phyloP scores from a whole-genome alignment of 2,329 filamentous ascomycete species.

The Ascochyta viciae-villosae region DNA sequence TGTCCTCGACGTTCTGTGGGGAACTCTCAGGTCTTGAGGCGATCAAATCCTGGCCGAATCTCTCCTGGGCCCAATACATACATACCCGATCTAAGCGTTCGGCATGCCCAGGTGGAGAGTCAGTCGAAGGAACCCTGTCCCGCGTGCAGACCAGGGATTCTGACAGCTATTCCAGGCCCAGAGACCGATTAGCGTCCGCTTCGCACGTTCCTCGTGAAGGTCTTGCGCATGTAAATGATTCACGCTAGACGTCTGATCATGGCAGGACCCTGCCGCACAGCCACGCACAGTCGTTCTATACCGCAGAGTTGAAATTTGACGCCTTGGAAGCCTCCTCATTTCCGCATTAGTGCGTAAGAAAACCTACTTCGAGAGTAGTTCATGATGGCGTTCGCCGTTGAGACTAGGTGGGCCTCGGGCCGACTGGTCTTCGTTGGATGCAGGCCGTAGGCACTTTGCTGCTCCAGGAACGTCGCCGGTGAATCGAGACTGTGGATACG shows the following conservation, averaged over 20 bases:
- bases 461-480: background rate
- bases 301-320: background rate
- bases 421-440: conserved; percentile 1
- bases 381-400: background rate
- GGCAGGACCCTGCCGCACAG: background rate
- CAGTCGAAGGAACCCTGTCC: background rate
- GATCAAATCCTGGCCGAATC: background rate
- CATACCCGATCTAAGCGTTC: background rate
- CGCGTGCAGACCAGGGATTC: background rate
- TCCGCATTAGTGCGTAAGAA: background rate
- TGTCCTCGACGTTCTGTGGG: conserved; percentile 3
- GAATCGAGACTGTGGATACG: conserved; percentile 5
- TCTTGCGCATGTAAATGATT: conserved; percentile 4
- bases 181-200: conserved; percentile 7
- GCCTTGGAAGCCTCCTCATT: background rate
- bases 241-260: background rate
- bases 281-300: background rate
- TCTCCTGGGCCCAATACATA: background rate
- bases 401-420: background rate
- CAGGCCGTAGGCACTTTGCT: conserved; percentile 3
- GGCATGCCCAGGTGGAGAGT: background rate
- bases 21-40: background rate
- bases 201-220: conserved; percentile 1
- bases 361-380: background rate
- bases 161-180: background rate